Conservation (phyloP, 805 yeast species). For the Ogataea nitratoaversa region DNA sequence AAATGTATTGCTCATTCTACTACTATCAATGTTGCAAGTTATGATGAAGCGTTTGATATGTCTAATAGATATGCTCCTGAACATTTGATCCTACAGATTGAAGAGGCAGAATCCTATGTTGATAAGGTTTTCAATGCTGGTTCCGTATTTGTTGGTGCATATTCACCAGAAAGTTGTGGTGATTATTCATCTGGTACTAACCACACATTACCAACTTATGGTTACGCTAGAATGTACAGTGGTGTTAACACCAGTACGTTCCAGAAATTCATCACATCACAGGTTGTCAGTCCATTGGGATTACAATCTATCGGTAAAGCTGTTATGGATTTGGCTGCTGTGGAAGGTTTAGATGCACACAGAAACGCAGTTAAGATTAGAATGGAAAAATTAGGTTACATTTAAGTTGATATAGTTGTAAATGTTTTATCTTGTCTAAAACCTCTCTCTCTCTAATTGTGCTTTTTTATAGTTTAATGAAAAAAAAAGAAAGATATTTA, state of each 20-base stretch:
- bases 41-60: conserved; percentile 79
- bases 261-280: conserved; percentile 93
- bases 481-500: no score
- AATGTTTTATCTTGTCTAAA: conserved; percentile 4
- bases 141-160: conserved; percentile 91
- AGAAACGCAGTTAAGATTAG: conserved; percentile 94
- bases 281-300: conserved; percentile 83
- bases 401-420: conserved; percentile 7
- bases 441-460: no score
- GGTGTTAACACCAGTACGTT: conserved; percentile 96
- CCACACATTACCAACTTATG: conserved; percentile 97
- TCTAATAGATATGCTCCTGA: conserved; percentile 96
- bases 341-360: conserved; percentile 97
- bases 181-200: conserved; percentile 98
- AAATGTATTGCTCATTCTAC: conserved; percentile 90
- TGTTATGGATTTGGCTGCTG: conserved; percentile 91
- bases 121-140: conserved; percentile 87
- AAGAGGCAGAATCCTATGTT: conserved; percentile 71
- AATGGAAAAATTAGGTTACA: conserved; percentile 70
- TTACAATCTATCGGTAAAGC: conserved; percentile 88
- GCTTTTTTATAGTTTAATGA: no score
- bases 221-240: conserved; percentile 94
- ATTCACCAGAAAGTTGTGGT: conserved; percentile 97
- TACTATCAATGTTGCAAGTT: conserved; percentile 61
- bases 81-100: conserved; percentile 89